Conservation (phyloP, 116 monocot genomes). For the Trichopus zeylanicus region DNA sequence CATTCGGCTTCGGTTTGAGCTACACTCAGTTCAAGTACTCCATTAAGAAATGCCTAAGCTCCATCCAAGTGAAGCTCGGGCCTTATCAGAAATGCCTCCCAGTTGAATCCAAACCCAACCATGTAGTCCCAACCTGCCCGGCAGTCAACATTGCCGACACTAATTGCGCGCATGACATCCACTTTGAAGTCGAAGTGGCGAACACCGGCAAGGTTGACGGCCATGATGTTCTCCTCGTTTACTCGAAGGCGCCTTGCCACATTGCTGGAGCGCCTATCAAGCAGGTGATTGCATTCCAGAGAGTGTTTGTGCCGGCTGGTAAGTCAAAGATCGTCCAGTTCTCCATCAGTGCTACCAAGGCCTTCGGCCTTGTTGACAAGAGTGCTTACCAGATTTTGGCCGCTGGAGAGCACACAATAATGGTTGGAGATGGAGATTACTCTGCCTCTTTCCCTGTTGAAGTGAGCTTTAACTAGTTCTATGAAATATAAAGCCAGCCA, state of each 20-base stretch:
- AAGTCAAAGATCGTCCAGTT: neutral
- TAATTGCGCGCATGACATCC: neutral
- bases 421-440: constrained; percentile 1
- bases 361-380: constrained; percentile 7
- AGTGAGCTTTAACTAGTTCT: neutral
- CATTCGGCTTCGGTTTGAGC: neutral
- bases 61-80: neutral
- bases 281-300: constrained; percentile 16
- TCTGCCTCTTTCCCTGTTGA: neutral
- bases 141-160: neutral
- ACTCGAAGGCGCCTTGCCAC: neutral
- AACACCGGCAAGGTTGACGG: constrained; percentile 1
- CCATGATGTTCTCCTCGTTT: neutral
- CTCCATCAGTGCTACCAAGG: constrained; percentile 3
- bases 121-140: neutral
- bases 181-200: neutral
- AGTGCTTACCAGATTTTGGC: constrained; percentile 12
- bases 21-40: neutral
- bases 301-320: constrained; percentile 10
- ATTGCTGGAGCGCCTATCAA: constrained; percentile 10
- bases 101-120: neutral
- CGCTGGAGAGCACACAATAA: constrained; percentile 7
- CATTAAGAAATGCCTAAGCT: neutral
- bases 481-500: too few relatives aligned
- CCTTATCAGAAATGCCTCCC: neutral